Evolutionary conservation across 1,284 basidiomycete genomes (phyloP).

Genomic region (Ganoderma boninense): DNA sequence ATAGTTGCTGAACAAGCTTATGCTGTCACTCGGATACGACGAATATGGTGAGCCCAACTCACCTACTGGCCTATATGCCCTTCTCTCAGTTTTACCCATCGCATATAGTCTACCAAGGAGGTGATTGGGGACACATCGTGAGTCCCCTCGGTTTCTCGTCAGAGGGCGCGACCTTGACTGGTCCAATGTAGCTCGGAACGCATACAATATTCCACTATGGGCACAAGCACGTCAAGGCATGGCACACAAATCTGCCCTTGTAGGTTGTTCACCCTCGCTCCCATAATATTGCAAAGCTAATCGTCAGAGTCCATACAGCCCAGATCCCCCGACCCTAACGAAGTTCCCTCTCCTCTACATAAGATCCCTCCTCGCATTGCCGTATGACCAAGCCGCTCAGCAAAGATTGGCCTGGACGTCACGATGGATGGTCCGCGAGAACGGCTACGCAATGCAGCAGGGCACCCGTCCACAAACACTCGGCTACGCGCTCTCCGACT

Average conservation of each 20-base stretch:
- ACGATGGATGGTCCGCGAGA: conserved; percentile 34
- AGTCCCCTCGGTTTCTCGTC: not conserved
- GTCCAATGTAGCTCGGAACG: conserved; percentile 35
- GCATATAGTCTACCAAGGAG: conserved; percentile 12
- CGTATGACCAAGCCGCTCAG: not conserved
- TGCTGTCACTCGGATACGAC: conserved; percentile 36
- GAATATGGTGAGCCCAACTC: conserved; percentile 31
- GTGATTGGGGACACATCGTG: conserved; percentile 14
- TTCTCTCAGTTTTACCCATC: not conserved
- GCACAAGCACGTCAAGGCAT: conserved; percentile 31
- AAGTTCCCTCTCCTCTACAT: not conserved
- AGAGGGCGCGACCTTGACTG: conserved; percentile 33
- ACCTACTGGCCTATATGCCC: not conserved
- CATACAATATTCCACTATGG: conserved; percentile 27
- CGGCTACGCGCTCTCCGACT: conserved; percentile 62
- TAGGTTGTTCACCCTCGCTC: conserved; percentile 23
- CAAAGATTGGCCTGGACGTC: conserved; percentile 21
- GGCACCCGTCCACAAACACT: conserved; percentile 63
- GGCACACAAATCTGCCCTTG: conserved; percentile 33
- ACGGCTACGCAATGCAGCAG: conserved; percentile 53
- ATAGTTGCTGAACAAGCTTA: conserved; percentile 27
- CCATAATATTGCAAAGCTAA: conserved; percentile 20
- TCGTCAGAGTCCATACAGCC: not conserved
- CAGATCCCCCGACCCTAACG: not conserved
- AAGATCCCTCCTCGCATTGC: not conserved